Evolutionary conservation across 768 basidiomycete genomes (phyloP), one percentile per base, ranked within the genome.

Genomic region (Russula lepida): DNA sequence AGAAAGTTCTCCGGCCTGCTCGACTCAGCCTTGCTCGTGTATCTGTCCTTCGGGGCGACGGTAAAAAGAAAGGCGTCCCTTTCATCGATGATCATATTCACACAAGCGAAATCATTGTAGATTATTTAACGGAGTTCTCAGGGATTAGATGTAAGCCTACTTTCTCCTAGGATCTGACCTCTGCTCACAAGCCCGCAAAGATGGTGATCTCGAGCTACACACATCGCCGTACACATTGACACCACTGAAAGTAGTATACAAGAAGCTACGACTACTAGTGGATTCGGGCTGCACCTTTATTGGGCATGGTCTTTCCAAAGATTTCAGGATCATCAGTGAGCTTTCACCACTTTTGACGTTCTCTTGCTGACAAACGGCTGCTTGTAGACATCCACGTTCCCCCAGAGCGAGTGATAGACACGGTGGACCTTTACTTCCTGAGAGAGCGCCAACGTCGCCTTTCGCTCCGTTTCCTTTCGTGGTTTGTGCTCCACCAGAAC

Each of bases 21-120:
- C 84, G 94, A 54, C 82, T 95, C 68, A 92, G 93, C 58, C 78
- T 99, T 7, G 95, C 97, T 27, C 84, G 97, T 25, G 97, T 99
- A 1, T 98, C 95, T 3, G 95, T 95, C 17, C 73, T 98, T 48
- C 83, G 97, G 12, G 95, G 95, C 2, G 80, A 88, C 67, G 94
- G 92, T 0, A 78, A 78, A 0, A 84, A 84, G 62, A 84, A 88
- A 68, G 91, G 91, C 4, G 70, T 88, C 13, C 95, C 97, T 2
- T 97, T 98, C 74, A 97, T 99, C 66, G 97, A 98, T 67, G 97
- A 99, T 68, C 90, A 99, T 68, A 98, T 98, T 39, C 92, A 97
- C 68, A 97, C 94, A 2, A 95, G 92, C 66, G 95, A 98, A 69
- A 80, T 83, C 6, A 92, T 99, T 52, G 92, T 97, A 28, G 94